Evolutionary conservation across 805 yeast genomes (phyloP), one percentile per base, ranked within the genome.

Genomic region (Wickerhamomyces chaumierensis): DNA sequence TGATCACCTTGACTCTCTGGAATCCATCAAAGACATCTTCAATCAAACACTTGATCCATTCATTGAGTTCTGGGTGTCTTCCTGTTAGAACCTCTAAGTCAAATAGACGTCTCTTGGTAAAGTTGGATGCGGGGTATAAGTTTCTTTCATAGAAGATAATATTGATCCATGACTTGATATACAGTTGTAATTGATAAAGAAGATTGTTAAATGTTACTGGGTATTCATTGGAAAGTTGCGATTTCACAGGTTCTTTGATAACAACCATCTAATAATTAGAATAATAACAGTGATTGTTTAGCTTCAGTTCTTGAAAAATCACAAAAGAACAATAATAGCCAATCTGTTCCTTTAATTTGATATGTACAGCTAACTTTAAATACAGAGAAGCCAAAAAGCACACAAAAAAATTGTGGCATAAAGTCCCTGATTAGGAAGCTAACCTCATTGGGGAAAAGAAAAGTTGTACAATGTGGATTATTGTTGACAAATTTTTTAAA

Each of bases 51-150:
- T 39, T 37, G 3, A 43, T 33, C 51, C 49, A 45, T 5, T 37
- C 36, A 23, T 43, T 39, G 3, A 46, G 62, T 2, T 48, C 61
- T 0, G 75, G 75, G 45, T 72, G 74, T 42, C 78, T 55, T 36
- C 60, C 63, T 29, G 63, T 58, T 12, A 71, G 68, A 0, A 68
- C 57, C 31, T 53, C 56, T 14, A 73, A 39, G 31, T 65, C 62
- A 47, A 69, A 73, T 4, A 69, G 65, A 9, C 61, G 60, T 3
- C 63, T 55, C 23, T 50, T 38, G 21, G 58, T 61, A 39, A 61
- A 65, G 0, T 65, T 50, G 4, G 48, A 53, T 4, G 40, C 19
- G 3, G 69, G 69, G 36, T 65, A 65, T 1, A 64, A 51, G 21
- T 56, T 51, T 23, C 69, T 54, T 38, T 63, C 58, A 39, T 53